Base-by-base conservation (phyloP, 2,329 filamentous ascomycete species). In the Colletotrichum coccodes region DNA sequence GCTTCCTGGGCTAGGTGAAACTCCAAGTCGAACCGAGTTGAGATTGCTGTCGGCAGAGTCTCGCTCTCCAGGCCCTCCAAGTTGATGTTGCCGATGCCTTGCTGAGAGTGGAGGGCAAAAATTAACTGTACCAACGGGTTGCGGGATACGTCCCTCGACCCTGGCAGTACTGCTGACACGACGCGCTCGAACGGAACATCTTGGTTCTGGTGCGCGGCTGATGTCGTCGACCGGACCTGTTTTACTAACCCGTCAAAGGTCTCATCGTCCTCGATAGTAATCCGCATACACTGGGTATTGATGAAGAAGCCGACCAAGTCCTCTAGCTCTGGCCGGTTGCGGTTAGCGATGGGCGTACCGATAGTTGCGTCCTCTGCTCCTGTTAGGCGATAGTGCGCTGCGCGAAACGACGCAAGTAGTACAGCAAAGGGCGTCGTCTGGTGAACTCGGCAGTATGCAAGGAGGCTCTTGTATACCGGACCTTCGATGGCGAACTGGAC, bases 331-430 rank as follows among this genome's bases (percentile, higher is more conserved):
- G 40, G 36, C 12, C 59, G 58, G 36, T 63, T 40, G 5, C 68
- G 52, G 2, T 54, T 62, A 0, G 69, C 65, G 11, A 42, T 61
- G 7, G 64, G 47, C 1, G 56, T 50, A 14, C 75, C 76, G 3
- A 77, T 70, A 0, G 67, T 71, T 1, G 74, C 71, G 54, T 77
- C 76, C 6, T 67, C 65, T 6, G 21, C 44, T 0, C 72, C 74
- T 0, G 74, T 77, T 2, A 77, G 71, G 21, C 74, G 74, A 44
- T 71, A 77, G 30, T 77, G 76, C 0, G 76, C 65, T 0, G 72
- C 72, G 0, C 74, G 71, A 28, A 77, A 77, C 0, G 74, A 74
- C 2, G 76, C 64, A 0, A 76, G 54, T 0, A 77, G 71, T 0
- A 74, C 72, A 1, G 64, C 36, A 14, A 71, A 75, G 65, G 2